These are phyloP conservation scores for Candida verbasci DNA, from an alignment of 805 yeast genomes.

Conservation along the genomic window DNA sequence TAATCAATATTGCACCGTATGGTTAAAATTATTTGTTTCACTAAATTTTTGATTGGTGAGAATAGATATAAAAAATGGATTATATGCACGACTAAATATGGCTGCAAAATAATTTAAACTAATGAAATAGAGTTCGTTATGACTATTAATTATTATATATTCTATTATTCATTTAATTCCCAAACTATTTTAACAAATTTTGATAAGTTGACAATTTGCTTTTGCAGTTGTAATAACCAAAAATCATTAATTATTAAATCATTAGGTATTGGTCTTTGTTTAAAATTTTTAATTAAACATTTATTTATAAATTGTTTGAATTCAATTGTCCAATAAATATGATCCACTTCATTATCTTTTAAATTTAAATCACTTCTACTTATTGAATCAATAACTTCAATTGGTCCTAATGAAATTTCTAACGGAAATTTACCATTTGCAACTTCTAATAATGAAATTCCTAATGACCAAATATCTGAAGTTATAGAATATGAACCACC, in stretches of 20 bases:
- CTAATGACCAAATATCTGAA: conserved; percentile 95
- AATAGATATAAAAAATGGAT: neutral
- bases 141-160: neutral
- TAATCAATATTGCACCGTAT: too few species aligned
- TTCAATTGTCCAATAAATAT: conserved; percentile 75
- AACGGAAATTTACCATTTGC: conserved; percentile 86
- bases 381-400: conserved; percentile 78
- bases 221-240: conserved; percentile 80
- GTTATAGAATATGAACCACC: conserved; percentile 95
- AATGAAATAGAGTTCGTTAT: neutral
- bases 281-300: conserved; percentile 76
- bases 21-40: neutral
- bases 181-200: conserved; percentile 75
- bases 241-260: conserved; percentile 86
- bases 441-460: conserved; percentile 76
- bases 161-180: conserved; percentile 21
- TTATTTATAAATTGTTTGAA: conserved; percentile 79
- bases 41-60: neutral
- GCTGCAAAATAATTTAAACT: conserved; percentile 2
- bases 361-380: conserved; percentile 79
- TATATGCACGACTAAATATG: neutral
- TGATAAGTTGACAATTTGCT: conserved; percentile 76
- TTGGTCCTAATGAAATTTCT: conserved; percentile 47
- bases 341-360: conserved; percentile 69
- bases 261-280: conserved; percentile 83